A percentile compares a stretch with the other conserved stretches of the same genome.
Conservation (phyloP, 306 rosid genomes). For the Medicago ruthenica region DNA sequence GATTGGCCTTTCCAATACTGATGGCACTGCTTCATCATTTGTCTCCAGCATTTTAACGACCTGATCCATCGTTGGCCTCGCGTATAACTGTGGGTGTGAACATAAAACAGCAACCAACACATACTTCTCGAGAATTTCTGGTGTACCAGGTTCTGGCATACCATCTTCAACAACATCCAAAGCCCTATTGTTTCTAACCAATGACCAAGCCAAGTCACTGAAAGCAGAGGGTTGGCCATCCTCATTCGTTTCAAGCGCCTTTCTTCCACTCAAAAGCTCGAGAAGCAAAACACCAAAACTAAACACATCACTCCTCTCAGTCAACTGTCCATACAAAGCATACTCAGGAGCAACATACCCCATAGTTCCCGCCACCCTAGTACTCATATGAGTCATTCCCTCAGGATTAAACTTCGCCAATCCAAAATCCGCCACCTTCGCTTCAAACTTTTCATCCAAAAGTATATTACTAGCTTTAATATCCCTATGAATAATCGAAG, state of each 20-base stretch:
- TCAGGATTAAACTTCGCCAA: constrained; percentile 90
- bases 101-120: constrained; percentile 84
- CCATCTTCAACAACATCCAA: constrained; percentile 83
- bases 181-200: constrained; percentile 69
- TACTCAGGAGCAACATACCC: constrained; percentile 99
- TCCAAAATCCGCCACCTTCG: constrained; percentile 94
- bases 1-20: constrained; percentile 78
- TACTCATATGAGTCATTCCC: constrained; percentile 94
- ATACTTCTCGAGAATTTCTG: constrained; percentile 79
- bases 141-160: constrained; percentile 68
- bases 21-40: constrained; percentile 76
- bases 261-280: constrained; percentile 94
- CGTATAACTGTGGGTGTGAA: constrained; percentile 92
- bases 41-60: constrained; percentile 95
- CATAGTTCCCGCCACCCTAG: constrained; percentile 96
- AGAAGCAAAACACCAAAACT: constrained; percentile 90
- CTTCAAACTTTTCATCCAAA: constrained; percentile 78
- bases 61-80: constrained; percentile 98
- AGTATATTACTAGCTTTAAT: constrained; percentile 92
- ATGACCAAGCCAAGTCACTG: constrained; percentile 90
- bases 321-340: constrained; percentile 91
- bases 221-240: constrained; percentile 70
- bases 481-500: constrained; percentile 89
- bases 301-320: constrained; percentile 90
- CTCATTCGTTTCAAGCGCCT: constrained; percentile 62